Evolutionary conservation across 768 basidiomycete genomes (phyloP).

Genomic region (Lentinula guzmanii): DNA sequence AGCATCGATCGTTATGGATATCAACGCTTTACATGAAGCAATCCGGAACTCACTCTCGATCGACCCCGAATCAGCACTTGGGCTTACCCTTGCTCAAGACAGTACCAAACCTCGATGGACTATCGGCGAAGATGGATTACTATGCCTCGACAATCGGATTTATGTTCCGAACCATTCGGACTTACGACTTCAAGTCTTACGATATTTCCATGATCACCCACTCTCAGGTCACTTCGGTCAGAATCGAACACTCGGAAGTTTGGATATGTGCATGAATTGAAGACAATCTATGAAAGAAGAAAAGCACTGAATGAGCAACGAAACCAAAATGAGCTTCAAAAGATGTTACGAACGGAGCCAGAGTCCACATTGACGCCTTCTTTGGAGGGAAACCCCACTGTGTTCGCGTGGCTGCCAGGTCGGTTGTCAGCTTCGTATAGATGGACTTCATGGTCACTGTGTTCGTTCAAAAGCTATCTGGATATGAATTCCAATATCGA

Average conservation of each 20-base stretch:
- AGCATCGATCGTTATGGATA: no score
- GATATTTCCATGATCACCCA: no score
- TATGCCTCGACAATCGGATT: no score
- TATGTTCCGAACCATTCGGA: no score
- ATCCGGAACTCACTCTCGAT: no score
- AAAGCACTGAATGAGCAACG: background rate
- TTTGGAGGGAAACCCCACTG: conserved; percentile 45
- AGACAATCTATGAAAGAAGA: conserved; percentile 49
- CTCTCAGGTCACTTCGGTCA: no score
- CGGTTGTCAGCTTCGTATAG: conserved; percentile 64
- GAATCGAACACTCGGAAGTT: conserved; percentile 40
- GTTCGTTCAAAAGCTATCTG: conserved; percentile 61
- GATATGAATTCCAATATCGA: background rate
- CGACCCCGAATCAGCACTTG: no score
- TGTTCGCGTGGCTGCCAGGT: conserved; percentile 75
- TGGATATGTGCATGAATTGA: conserved; percentile 72
- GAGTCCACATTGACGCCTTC: conserved; percentile 58
- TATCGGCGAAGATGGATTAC: no score
- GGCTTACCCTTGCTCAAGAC: no score
- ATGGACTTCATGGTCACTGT: conserved; percentile 70
- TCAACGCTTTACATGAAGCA: no score
- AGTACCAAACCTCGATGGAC: no score
- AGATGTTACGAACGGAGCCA: conserved; percentile 45
- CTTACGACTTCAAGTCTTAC: no score
- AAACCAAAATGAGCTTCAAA: background rate